Evolutionary conservation across 768 basidiomycete species (phyloP), one percentile per base, ranked within the genome.

Genomic region (Podaxis rugospora): DNA sequence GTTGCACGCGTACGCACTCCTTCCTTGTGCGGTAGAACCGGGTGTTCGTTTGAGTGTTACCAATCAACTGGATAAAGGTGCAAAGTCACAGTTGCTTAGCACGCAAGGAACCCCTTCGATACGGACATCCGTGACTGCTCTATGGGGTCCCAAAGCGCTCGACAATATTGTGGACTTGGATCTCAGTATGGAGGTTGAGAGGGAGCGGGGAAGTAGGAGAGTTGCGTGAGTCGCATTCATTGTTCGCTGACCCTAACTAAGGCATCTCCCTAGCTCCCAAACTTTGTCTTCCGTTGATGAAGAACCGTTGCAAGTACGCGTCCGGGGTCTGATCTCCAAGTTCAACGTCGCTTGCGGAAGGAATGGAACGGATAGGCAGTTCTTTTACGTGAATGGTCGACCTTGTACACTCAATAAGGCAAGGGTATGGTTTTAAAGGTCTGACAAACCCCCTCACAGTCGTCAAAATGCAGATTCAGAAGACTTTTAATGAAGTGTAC

Each of bases 401-500:
- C 97, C 97, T 0, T 95, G 92, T 67, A 86, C 83, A 64, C 78
- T 90, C 7, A 74, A 78, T 16, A 95, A 92, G 79, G 93, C 90
- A 57, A 49, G 36, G 57, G 27, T 13, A 14, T 25, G 23, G 2
- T 27, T n/a, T 13, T 27, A 23, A 5, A 23, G 25, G 11, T 23
- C 47, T 2, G 16, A 32, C 9, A 55, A 58, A 13, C 5, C 5
- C 52, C 37, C 27, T 62, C 18, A 28, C 25, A 28, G 28, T 44
- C 40, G 54, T 42, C 37, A 37, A 28, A 11, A n/a, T 21, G 16
- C 64, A 93, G 91, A 77, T 95, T 27, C 90, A 93, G 67, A 95
- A 93, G 68, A 88, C 87, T 0, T 83, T 97, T 75, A 97, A 97
- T 68, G 96, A 99, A 66, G 86, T 93, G 2, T 99, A 97, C 72